These are phyloP conservation scores for Lathyrus sativus DNA, from an alignment of 306 rosid species.

Conservation along the genomic window DNA sequence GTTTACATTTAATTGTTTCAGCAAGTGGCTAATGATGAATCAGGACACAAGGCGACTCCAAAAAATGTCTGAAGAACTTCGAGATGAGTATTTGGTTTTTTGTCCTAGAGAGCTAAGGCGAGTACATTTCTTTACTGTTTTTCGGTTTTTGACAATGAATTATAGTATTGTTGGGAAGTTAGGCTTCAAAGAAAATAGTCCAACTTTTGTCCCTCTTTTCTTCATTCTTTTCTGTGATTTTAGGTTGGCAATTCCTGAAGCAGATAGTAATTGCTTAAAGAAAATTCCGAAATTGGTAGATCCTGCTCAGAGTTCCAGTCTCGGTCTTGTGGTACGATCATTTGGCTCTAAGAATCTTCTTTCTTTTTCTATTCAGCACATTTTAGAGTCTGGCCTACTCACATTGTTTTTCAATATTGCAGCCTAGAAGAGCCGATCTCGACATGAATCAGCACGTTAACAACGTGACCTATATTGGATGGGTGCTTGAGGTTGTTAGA, in stretches of 20 bases:
- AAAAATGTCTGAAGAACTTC: constrained; percentile 78
- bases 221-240: constrained; percentile 13
- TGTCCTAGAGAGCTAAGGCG: constrained; percentile 83
- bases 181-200: no score
- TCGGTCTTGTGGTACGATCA: constrained; percentile 74
- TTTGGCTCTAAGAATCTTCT: constrained; percentile 31
- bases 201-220: constrained; percentile 3
- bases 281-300: constrained; percentile 84
- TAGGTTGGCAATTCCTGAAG: constrained; percentile 86
- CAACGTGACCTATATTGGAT: constrained; percentile 88
- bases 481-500: constrained; percentile 87
- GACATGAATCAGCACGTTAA: constrained; percentile 98
- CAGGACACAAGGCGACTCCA: constrained; percentile 86
- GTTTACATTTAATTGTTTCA: constrained; percentile 47
- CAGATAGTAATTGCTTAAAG: constrained; percentile 62
- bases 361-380: constrained; percentile 25
- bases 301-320: constrained; percentile 62
- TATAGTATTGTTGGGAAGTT: no score
- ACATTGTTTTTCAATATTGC: constrained; percentile 45
- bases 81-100: constrained; percentile 69
- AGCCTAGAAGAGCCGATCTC: constrained; percentile 95
- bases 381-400: constrained; percentile 37
- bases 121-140: constrained; percentile 30
- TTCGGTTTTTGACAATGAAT: constrained; percentile 20
- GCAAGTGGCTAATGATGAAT: constrained; percentile 99